These are phyloP conservation scores for Sorghum bicolor DNA, from an alignment of 176 grass and related monocot genomes.

Conservation along the genomic window DNA sequence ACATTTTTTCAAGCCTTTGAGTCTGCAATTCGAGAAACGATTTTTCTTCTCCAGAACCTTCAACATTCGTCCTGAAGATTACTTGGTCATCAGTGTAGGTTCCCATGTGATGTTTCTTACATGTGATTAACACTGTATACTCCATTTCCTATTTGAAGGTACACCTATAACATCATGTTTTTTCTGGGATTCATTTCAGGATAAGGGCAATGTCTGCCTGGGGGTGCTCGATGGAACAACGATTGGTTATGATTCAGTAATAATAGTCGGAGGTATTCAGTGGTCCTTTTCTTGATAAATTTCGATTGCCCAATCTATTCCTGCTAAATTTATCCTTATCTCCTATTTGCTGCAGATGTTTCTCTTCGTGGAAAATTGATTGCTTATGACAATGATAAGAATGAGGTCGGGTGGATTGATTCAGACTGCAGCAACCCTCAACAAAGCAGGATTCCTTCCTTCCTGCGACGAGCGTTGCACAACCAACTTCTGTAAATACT, in stretches of 20 bases:
- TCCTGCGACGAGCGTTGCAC: slow-evolving; percentile 34
- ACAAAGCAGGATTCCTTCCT: slow-evolving; percentile 48
- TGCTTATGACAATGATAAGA: slow-evolving; percentile 71
- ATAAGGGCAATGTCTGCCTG: slow-evolving; percentile 82
- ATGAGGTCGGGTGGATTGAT: slow-evolving; percentile 65
- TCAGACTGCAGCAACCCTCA: slow-evolving; percentile 58
- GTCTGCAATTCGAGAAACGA: slow-evolving; percentile 60
- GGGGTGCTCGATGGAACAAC: slow-evolving; percentile 70
- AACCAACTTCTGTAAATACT: slow-evolving; percentile 29
- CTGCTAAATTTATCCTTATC: neutral
- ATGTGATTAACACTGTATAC: neutral
- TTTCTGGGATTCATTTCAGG: slow-evolving; percentile 32
- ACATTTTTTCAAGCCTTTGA: slow-evolving; percentile 70
- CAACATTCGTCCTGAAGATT: slow-evolving; percentile 67
- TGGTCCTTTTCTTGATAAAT: neutral
- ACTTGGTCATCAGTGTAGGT: slow-evolving; percentile 74
- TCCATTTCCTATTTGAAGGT: neutral
- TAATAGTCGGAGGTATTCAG: slow-evolving; percentile 84
- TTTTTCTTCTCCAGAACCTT: slow-evolving; percentile 68
- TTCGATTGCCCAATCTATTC: neutral
- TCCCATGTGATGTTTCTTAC: neutral
- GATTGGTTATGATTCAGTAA: slow-evolving; percentile 52
- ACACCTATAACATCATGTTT: neutral
- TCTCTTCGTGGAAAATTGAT: slow-evolving; percentile 83
- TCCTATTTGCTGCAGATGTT: slow-evolving; percentile 49